phyloP scores from a whole-genome alignment of 1,284 basidiomycete genomes.

The Ceraceosorus guamensis region DNA sequence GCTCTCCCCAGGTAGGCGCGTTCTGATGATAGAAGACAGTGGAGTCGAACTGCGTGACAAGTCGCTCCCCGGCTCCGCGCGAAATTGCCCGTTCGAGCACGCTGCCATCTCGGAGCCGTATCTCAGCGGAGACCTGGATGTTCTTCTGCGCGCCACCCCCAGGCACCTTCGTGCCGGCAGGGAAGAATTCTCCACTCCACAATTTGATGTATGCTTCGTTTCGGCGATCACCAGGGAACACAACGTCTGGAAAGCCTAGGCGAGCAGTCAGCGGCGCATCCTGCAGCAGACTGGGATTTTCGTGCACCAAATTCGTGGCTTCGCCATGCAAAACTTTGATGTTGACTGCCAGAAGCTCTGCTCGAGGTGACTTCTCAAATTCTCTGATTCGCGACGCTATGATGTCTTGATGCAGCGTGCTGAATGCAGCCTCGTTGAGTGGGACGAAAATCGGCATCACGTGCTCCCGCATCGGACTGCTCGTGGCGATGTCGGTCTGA shows the following conservation, averaged over 20 bases:
- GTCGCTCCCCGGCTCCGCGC: constrained; percentile 75
- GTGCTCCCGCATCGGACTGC: constrained; percentile 57
- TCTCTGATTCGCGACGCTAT: constrained; percentile 71
- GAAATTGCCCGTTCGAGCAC: constrained; percentile 68
- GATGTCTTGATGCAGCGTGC: constrained; percentile 90
- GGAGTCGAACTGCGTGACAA: constrained; percentile 73
- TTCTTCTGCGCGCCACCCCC: constrained; percentile 52
- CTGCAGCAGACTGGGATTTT: constrained; percentile 78
- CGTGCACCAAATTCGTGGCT: constrained; percentile 64
- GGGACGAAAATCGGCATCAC: constrained; percentile 84
- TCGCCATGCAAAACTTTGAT: constrained; percentile 82
- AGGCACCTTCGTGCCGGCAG: constrained; percentile 31
- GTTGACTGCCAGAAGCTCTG: constrained; percentile 79
- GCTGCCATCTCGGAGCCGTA: constrained; percentile 69
- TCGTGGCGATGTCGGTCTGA: constrained; percentile 54
- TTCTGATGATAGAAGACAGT: constrained; percentile 57
- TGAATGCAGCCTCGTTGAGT: constrained; percentile 72
- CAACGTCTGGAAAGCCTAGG: constrained; percentile 93
- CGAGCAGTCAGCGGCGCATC: constrained; percentile 74
- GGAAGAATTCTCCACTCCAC: constrained; percentile 43
- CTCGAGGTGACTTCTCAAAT: constrained; percentile 77
- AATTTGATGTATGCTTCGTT: constrained; percentile 84
- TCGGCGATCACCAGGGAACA: constrained; percentile 82
- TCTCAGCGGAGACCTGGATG: constrained; percentile 82
- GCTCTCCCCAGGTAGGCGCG: constrained; percentile 79